Evolutionary conservation across 495 filamentous ascomycete species (phyloP).

Genomic region (Daldinia grandis): DNA sequence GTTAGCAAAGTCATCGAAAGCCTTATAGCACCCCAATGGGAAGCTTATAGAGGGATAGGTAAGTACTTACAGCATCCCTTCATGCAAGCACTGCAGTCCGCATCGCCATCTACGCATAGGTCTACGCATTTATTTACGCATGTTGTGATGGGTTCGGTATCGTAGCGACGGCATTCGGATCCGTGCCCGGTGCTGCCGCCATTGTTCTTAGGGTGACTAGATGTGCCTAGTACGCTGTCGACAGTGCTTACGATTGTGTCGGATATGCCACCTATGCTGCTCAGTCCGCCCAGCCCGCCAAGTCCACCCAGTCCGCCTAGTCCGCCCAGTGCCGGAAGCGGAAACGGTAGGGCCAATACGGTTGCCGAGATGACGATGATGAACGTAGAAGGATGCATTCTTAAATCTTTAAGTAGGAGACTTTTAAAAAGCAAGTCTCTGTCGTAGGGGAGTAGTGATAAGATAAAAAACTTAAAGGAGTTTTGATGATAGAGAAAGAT

Average conservation of each 20-base stretch:
- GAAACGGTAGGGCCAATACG: conserved; percentile 18
- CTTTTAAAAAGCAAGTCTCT: neutral
- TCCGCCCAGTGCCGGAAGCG: neutral
- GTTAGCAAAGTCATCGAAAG: conserved; percentile 2
- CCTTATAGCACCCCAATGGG: neutral
- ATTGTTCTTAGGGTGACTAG: neutral
- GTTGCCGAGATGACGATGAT: conserved; percentile 24
- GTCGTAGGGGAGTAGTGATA: neutral
- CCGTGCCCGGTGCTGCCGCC: neutral
- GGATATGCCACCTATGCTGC: neutral
- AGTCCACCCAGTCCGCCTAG: no score
- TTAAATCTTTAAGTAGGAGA: neutral
- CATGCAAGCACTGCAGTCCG: conserved; percentile 19
- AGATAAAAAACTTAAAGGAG: neutral
- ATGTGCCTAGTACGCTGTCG: conserved; percentile 7
- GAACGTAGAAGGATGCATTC: conserved; percentile 27
- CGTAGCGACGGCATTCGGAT: conserved; percentile 3
- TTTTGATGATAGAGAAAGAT: neutral
- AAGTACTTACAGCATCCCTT: conserved; percentile 29
- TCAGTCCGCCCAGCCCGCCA: no score
- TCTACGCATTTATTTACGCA: conserved; percentile 23
- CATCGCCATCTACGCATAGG: conserved; percentile 1
- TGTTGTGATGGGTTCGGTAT: neutral
- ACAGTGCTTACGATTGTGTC: conserved; percentile 10
- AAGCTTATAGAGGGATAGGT: neutral